Base-by-base conservation (phyloP, 2,329 filamentous ascomycete genomes). In the Tolypocladium sp. region DNA sequence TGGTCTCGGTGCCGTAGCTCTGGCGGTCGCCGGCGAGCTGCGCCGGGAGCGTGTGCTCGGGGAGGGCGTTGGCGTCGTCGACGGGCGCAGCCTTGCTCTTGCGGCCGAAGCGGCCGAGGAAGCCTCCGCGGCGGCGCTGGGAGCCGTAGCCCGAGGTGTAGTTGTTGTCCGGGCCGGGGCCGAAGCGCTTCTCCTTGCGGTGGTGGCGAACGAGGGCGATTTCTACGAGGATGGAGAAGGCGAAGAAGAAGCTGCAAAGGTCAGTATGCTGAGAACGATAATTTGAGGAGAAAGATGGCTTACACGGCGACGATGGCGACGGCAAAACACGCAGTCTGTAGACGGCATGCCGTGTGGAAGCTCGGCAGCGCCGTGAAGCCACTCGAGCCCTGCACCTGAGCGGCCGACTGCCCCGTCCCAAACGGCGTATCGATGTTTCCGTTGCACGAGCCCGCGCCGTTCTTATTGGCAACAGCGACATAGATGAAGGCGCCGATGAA, bases 401-500 rank as follows among this genome's bases (percentile, higher is more conserved):
- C 74, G 33, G 76, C 74, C 1, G 82, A 77, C 9, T 81, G 73
- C 7, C 88, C 90, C 4, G 71, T 79, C 42, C 92, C 92, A 57
- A 93, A 83, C 8, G 85, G 85, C 20, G 86, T 93, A 55, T 80
- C 76, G 60, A 92, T 80, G 20, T 76, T 75, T 17, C 75, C 79
- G 20, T 62, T 69, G 77, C 92, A 97, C 56, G 75, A 82, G 61
- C 80, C 74, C 0, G 84, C 83, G 42, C 92, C 92, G 59, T 83
- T 75, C 42, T 88, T 82, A 61, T 90, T 92, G 63, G 90, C 80
- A 55, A 87, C 78, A 1, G 92, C 91, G 61, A 97, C 83, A 69
- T 92, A 95, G 69, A 95, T 83, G 78, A 94, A 94, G 60, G 80
- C 85, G 46, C 82, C 90, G 57, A 85, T 76, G 73, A 96, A 96